Percentiles rank a stretch among this genome's conserved stretches.
Conservation (phyloP, 2,329 filamentous ascomycete species). For the Rhinocladiella mackenziei region DNA sequence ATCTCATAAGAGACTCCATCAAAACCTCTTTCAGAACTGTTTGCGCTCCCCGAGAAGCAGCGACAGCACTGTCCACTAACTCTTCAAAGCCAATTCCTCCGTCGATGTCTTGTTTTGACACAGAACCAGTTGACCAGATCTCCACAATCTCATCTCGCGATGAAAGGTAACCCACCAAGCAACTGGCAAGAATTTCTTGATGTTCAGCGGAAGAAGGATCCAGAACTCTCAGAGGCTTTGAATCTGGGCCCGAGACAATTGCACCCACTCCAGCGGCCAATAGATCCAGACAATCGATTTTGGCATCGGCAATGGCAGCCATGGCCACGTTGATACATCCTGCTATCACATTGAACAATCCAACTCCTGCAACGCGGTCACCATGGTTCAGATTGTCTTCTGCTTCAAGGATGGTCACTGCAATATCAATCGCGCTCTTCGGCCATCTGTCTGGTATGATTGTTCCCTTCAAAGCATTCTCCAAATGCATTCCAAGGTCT, state of each 20-base stretch:
- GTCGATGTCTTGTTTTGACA: slow-evolving; percentile 22
- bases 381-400: slow-evolving; percentile 63
- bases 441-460: slow-evolving; percentile 94
- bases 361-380: slow-evolving; percentile 64
- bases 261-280: slow-evolving; percentile 87
- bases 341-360: slow-evolving; percentile 84
- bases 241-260: slow-evolving; percentile 52
- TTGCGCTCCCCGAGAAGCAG: slow-evolving; percentile 57
- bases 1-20: slow-evolving; percentile 48
- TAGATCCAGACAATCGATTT: slow-evolving; percentile 91
- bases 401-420: slow-evolving; percentile 87
- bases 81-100: slow-evolving; percentile 34
- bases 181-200: slow-evolving; percentile 70
- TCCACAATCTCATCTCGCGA: slow-evolving; percentile 87
- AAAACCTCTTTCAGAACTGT: slow-evolving; percentile 59
- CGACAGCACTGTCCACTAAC: slow-evolving; percentile 60
- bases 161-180: slow-evolving; percentile 85
- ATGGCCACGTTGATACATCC: slow-evolving; percentile 92
- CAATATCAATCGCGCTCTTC: slow-evolving; percentile 96
- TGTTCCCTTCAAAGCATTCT: slow-evolving; percentile 82
- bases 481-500: slow-evolving; percentile 84
- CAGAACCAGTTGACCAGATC: slow-evolving; percentile 79
- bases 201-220: slow-evolving; percentile 84
- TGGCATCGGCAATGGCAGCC: slow-evolving; percentile 87
- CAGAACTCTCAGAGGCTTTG: slow-evolving; percentile 50